Evolutionary conservation across 2,329 filamentous ascomycete genomes (phyloP), one percentile per base, ranked within the genome.

Genomic region (Colletotrichum navitas): DNA sequence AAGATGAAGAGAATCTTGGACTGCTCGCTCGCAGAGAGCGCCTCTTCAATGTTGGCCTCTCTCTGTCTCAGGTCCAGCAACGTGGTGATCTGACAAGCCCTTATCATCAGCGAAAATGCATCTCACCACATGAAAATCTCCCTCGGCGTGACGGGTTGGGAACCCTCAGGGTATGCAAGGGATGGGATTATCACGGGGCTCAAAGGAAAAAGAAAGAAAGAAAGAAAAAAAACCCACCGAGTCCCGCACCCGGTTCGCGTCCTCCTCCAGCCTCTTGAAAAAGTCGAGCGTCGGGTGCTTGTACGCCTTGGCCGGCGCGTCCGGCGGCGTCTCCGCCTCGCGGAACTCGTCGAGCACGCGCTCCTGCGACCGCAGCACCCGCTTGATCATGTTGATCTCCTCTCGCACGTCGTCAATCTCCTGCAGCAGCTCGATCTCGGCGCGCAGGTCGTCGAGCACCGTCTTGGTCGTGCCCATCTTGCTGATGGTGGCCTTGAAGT

Each of bases 1-100:
- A 74, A 74, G 47, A 74, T 74, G 73, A 74, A 74, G 2, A 74
- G 72, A 16, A 74, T 74, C 62, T 74, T 74, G 58, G 73, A 74
- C 62, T 74, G 73, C 68, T 74, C 71, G 64, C 69, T 74, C 4
- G 73, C 73, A 0, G 73, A 74, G 1, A 74, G 49, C 5, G 73
- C 73, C n/a, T 74, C 73, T 16, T 74, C 73, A 26, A 74, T 74
- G 18, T 74, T 74, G 0, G 73, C 73, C 47, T 74, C 73, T 3
- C 73, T 62, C 63, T 74, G 73, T 24, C 73, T 63, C 55, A 74
- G 52, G 11, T 74, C 73, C 0, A 74, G 7, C n/a, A 74, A 10
- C 0, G 73, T 74, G 6, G 73, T 74, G 26, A 74, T 74, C 73
- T 73, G n/a, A 1, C 12, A 16, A 5, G 5, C 39, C 39, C 2